Percentiles rank a stretch among this genome's conserved stretches.
Evolutionary conservation across 192 early-diverging fungal genomes (phyloP).

Genomic region (Coemansia sp.): DNA sequence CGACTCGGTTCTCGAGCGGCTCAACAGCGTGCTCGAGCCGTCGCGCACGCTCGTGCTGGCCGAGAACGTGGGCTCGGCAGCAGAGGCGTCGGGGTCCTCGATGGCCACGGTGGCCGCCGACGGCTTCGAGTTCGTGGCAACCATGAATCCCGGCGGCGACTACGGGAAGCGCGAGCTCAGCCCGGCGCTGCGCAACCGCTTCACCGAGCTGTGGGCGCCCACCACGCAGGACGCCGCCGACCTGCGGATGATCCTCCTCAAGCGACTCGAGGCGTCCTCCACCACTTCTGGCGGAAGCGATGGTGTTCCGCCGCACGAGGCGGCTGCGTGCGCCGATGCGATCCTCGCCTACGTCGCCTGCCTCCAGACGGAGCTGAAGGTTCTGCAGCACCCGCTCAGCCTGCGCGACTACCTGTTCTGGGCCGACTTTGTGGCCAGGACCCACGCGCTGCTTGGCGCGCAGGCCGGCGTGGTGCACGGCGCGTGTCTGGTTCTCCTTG

Average conservation of each 20-base stretch:
- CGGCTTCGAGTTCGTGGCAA: constrained; percentile 91
- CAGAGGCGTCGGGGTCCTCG: too few species aligned
- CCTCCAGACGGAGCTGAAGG: constrained; percentile 49
- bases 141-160: constrained; percentile 99
- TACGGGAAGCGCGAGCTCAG: constrained; percentile 98
- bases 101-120: constrained; percentile 56
- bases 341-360: constrained; percentile 86
- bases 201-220: constrained; percentile 98
- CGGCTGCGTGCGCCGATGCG: constrained; percentile 51
- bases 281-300: constrained; percentile 1
- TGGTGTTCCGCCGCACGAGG: constrained; percentile 5
- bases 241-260: constrained; percentile 63
- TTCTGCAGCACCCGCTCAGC: constrained; percentile 59
- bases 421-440: constrained; percentile 77
- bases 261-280: constrained; percentile 43
- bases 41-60: constrained; percentile 80
- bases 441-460: constrained; percentile 53
- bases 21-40: constrained; percentile 94
- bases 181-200: constrained; percentile 95
- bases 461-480: constrained; percentile 76
- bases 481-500: constrained; percentile 86
- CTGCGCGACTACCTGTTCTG: constrained; percentile 93
- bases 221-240: constrained; percentile 78
- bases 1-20: constrained; percentile 94
- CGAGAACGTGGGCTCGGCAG: constrained; percentile 72